These are phyloP conservation scores for Drechslerella coelobrocha DNA, from an alignment of 2,329 filamentous ascomycete genomes.

Conservation along the genomic window DNA sequence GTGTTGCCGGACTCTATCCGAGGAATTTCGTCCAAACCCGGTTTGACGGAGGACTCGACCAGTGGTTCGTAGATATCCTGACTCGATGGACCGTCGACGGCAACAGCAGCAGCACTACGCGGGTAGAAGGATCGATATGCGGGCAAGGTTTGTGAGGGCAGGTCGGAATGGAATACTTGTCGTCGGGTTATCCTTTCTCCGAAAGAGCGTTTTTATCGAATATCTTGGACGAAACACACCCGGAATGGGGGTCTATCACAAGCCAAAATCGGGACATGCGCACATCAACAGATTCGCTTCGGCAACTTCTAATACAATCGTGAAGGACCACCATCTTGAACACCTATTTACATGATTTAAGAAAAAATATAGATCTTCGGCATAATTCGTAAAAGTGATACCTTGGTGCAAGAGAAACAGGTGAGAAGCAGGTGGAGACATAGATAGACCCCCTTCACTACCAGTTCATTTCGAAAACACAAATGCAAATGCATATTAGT, in stretches of 20 bases:
- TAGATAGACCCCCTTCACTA: not conserved
- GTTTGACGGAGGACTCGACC: slow-evolving; percentile 30
- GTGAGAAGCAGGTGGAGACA: not conserved
- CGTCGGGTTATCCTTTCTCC: slow-evolving; percentile 4
- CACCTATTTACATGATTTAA: slow-evolving; percentile 47
- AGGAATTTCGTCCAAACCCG: slow-evolving; percentile 38
- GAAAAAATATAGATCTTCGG: slow-evolving; percentile 26
- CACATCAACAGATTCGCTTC: not conserved
- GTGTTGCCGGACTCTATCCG: slow-evolving; percentile 50
- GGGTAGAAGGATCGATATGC: not conserved
- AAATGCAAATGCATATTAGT: slow-evolving; percentile 58
- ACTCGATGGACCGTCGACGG: not conserved
- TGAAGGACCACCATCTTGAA: slow-evolving; percentile 33
- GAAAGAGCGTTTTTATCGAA: not conserved
- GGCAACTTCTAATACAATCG: not conserved
- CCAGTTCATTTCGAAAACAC: slow-evolving; percentile 5
- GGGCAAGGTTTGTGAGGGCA: not conserved
- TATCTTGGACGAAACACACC: not conserved
- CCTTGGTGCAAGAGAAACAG: slow-evolving; percentile 41
- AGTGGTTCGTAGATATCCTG: not conserved
- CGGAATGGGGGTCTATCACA: not conserved
- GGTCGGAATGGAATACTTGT: not conserved
- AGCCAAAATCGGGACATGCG: not conserved
- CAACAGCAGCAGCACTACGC: not conserved
- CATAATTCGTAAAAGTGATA: slow-evolving; percentile 31